Evolutionary conservation across 352 stramenopile genomes (phyloP).

Genomic region (Globisporangium recalcitrans): DNA sequence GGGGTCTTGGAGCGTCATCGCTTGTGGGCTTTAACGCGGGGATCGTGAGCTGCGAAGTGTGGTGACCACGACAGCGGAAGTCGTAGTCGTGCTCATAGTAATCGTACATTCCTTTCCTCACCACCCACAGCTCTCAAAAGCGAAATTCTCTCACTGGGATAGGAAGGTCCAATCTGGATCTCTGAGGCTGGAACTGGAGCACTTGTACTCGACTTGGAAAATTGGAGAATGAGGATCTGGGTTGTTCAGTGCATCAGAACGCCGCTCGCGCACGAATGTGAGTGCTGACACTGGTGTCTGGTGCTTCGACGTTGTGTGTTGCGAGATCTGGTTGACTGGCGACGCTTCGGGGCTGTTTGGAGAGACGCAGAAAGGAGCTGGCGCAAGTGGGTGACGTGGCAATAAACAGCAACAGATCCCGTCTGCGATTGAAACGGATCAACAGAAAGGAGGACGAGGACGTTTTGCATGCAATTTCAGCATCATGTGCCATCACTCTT

Average conservation of each 20-base stretch:
- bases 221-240: no score
- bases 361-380: not conserved
- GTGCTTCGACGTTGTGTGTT: not conserved
- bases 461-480: not conserved
- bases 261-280: not conserved
- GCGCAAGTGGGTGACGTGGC: slow-evolving; percentile 4
- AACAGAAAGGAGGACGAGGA: not conserved
- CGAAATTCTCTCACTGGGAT: no score
- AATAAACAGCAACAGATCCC: not conserved
- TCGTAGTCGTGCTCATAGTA: no score
- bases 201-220: no score
- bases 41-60: no score
- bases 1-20: no score
- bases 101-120: no score
- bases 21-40: no score
- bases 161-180: no score
- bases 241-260: not conserved
- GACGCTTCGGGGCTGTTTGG: not conserved
- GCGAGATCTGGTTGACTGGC: not conserved
- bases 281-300: not conserved
- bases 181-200: no score
- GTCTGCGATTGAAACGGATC: not conserved
- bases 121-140: no score
- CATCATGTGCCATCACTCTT: slow-evolving; percentile 8
- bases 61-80: no score